Evolutionary conservation across 1,284 basidiomycete genomes (phyloP).

Genomic region (Rhodotorula sp.): DNA sequence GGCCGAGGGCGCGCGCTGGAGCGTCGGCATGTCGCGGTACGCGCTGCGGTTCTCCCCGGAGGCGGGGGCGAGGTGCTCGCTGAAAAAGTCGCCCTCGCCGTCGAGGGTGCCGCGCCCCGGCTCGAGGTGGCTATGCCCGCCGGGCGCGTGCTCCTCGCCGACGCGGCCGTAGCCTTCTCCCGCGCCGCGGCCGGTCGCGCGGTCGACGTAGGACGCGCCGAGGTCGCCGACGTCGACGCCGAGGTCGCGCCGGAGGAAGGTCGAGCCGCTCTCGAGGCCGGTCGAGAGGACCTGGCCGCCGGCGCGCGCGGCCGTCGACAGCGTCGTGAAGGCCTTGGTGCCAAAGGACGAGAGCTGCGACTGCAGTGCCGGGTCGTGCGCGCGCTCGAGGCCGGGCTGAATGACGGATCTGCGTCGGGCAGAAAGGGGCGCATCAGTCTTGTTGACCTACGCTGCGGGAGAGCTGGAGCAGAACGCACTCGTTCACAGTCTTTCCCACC

Average conservation of each 20-base stretch:
- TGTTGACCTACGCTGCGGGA: not conserved
- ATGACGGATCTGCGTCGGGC: conserved; percentile 55
- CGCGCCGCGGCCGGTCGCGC: conserved; percentile 31
- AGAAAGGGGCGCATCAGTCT: not conserved
- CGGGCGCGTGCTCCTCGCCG: conserved; percentile 20
- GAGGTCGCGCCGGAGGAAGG: conserved; percentile 69
- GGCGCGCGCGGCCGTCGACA: conserved; percentile 60
- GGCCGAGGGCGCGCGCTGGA: not conserved
- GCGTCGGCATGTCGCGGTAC: conserved; percentile 23
- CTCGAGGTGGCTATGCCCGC: conserved; percentile 4
- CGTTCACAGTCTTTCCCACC: conserved; percentile 69
- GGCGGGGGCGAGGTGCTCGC: conserved; percentile 13
- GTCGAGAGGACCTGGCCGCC: conserved; percentile 58
- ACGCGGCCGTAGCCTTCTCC: conserved; percentile 34
- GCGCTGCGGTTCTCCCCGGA: conserved; percentile 4
- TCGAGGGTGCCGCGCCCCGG: conserved; percentile 1
- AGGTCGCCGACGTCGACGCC: conserved; percentile 75
- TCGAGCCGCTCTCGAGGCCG: conserved; percentile 43
- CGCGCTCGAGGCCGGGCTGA: conserved; percentile 74
- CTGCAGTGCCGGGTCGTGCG: conserved; percentile 72
- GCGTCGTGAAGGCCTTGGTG: conserved; percentile 63
- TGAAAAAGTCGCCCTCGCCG: conserved; percentile 42
- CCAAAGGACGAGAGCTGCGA: conserved; percentile 69
- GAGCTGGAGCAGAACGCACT: conserved; percentile 55
- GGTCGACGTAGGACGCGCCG: conserved; percentile 40